Percentiles rank a stretch among this genome's conserved stretches.
These are phyloP conservation scores for Clitopilus hobsonii DNA, from an alignment of 768 basidiomycete species.

Conservation along the genomic window DNA sequence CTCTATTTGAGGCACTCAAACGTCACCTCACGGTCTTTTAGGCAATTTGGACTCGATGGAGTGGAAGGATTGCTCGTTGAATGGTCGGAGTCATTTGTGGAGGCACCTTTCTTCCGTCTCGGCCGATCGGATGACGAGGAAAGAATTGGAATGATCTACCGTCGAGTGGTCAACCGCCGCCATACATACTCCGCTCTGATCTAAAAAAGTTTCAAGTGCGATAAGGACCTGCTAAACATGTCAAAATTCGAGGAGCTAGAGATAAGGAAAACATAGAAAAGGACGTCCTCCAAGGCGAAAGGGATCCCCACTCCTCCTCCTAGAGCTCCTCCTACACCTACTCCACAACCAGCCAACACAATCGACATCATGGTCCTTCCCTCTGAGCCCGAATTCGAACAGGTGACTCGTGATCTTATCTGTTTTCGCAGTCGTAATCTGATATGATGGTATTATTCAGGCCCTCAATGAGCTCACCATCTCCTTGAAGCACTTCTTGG, in stretches of 20 bases:
- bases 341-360: background rate
- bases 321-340: too few relatives aligned
- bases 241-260: conserved; percentile 1
- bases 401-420: conserved; percentile 27
- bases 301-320: background rate
- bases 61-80: background rate
- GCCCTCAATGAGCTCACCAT: conserved; percentile 62
- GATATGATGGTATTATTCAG: conserved; percentile 24
- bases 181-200: background rate
- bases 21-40: background rate
- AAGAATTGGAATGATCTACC: background rate
- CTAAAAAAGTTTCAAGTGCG: conserved; percentile 1
- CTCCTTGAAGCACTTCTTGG: conserved; percentile 62
- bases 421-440: background rate
- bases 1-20: background rate
- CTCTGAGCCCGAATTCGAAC: conserved; percentile 67
- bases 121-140: background rate
- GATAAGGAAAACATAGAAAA: conserved; percentile 1
- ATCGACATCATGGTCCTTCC: conserved; percentile 33
- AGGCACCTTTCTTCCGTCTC: background rate
- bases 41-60: background rate
- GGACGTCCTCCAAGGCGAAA: background rate
- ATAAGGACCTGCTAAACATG: background rate
- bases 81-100: background rate
- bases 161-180: background rate